Evolutionary conservation across 1,284 basidiomycete genomes (phyloP).

Genomic region (Pseudozyma thailandica): DNA sequence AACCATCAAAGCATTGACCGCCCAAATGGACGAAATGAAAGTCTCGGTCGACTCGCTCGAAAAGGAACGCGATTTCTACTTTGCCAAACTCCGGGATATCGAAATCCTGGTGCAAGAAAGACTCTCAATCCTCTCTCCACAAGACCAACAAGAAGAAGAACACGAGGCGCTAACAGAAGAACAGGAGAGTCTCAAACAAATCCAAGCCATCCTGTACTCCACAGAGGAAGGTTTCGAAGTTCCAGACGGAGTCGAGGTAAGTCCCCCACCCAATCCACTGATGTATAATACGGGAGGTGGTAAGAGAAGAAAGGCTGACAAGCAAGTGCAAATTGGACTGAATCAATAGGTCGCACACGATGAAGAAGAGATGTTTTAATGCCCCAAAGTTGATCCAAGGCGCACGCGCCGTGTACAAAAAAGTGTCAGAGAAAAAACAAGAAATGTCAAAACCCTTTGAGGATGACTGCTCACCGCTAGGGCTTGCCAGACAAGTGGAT

Average conservation of each 20-base stretch:
- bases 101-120: conserved; percentile 81
- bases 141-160: conserved; percentile 5
- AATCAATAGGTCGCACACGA: conserved; percentile 16
- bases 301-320: not conserved
- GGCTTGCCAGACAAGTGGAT: too few species aligned
- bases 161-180: conserved; percentile 68
- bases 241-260: conserved; percentile 58
- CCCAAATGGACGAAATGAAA: conserved; percentile 84
- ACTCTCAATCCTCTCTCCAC: conserved; percentile 58
- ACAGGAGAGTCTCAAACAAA: conserved; percentile 78
- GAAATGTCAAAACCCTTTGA: too few species aligned
- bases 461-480: too few species aligned
- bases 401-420: too few species aligned
- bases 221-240: conserved; percentile 75
- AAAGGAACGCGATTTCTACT: conserved; percentile 98
- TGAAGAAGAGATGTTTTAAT: conserved; percentile 41
- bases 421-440: not conserved
- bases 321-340: not conserved
- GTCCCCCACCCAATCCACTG: not conserved
- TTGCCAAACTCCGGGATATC: conserved; percentile 86
- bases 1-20: conserved; percentile 75
- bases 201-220: conserved; percentile 92
- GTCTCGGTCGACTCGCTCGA: conserved; percentile 80
- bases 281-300: too few species aligned
- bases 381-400: not conserved